phyloP scores from a whole-genome alignment of 495 filamentous ascomycete genomes.

The Parathielavia hyrcaniae region DNA sequence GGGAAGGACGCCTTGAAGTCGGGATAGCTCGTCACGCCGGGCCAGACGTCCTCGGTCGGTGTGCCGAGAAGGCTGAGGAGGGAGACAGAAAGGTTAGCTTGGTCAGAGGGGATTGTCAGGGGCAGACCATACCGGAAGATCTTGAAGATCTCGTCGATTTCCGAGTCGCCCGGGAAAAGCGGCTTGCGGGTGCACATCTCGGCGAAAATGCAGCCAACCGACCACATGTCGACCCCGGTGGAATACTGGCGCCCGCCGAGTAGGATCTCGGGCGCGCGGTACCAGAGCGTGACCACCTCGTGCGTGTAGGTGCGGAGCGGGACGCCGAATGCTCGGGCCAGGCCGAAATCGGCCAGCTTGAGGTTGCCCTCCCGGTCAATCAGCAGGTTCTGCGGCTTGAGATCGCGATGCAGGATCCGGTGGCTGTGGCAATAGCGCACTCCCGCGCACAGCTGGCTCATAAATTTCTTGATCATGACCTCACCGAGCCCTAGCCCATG shows the following conservation, averaged over 20 bases:
- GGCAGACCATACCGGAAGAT: slow-evolving; percentile 73
- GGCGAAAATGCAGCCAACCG: slow-evolving; percentile 95
- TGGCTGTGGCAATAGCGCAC: slow-evolving; percentile 95
- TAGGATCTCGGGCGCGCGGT: slow-evolving; percentile 94
- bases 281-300: slow-evolving; percentile 98
- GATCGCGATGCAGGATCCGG: slow-evolving; percentile 86
- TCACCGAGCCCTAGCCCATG: slow-evolving; percentile 73
- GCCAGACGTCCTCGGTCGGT: slow-evolving; percentile 82
- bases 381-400: slow-evolving; percentile 97
- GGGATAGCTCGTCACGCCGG: slow-evolving; percentile 93
- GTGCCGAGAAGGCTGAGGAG: slow-evolving; percentile 74
- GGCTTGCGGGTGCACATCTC: slow-evolving; percentile 99
- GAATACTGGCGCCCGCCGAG: slow-evolving; percentile 96
- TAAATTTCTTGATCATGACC: slow-evolving; percentile 94
- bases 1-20: slow-evolving; percentile 97
- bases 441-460: slow-evolving; percentile 87
- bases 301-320: slow-evolving; percentile 96
- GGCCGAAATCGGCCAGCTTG: slow-evolving; percentile 95
- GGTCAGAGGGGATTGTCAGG: slow-evolving; percentile 15
- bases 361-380: slow-evolving; percentile 93
- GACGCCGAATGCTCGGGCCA: slow-evolving; percentile 94
- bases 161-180: slow-evolving; percentile 93
- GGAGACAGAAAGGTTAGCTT: slow-evolving; percentile 7
- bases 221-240: slow-evolving; percentile 99
- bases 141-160: slow-evolving; percentile 99